Conservation (phyloP, 495 filamentous ascomycete genomes). For the Gamarada debralockiae region DNA sequence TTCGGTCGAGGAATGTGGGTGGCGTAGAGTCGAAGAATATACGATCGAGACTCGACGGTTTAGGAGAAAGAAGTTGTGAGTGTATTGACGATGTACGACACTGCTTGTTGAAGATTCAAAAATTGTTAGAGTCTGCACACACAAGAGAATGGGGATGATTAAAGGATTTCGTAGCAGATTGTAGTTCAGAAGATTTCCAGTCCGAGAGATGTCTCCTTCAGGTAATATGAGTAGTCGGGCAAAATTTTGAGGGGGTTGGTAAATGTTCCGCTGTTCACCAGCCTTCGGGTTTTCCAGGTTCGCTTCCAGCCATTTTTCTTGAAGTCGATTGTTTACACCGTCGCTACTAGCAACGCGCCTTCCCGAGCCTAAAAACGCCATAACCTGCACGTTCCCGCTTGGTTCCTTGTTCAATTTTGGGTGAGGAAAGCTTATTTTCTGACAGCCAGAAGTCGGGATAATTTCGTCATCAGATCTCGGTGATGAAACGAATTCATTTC, state of each 20-base stretch:
- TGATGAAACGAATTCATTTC: too few species aligned
- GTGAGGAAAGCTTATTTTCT: too few species aligned
- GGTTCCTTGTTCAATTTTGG: too few species aligned
- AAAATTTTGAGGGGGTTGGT: conserved; percentile 6
- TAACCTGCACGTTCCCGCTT: too few species aligned
- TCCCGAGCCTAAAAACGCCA: too few species aligned
- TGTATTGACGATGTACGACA: conserved; percentile 4
- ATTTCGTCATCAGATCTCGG: too few species aligned
- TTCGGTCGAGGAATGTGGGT: conserved; percentile 17
- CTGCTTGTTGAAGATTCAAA: conserved; percentile 9
- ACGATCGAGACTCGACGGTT: neutral
- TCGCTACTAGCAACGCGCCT: too few species aligned
- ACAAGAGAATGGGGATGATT: conserved; percentile 12
- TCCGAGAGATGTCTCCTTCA: conserved; percentile 11
- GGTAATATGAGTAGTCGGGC: conserved; percentile 11
- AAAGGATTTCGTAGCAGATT: conserved; percentile 9
- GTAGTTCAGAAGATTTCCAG: conserved; percentile 12
- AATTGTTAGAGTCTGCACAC: conserved; percentile 13
- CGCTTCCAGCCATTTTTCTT: neutral
- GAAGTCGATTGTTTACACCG: neutral
- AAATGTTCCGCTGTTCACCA: conserved; percentile 2
- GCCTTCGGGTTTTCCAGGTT: conserved; percentile 5
- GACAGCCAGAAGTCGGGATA: too few species aligned
- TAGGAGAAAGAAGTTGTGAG: neutral
- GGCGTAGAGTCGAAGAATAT: conserved; percentile 12